These are phyloP conservation scores for Pochonia chlamydosporia DNA, from an alignment of 2,329 filamentous ascomycete species.

Conservation along the genomic window DNA sequence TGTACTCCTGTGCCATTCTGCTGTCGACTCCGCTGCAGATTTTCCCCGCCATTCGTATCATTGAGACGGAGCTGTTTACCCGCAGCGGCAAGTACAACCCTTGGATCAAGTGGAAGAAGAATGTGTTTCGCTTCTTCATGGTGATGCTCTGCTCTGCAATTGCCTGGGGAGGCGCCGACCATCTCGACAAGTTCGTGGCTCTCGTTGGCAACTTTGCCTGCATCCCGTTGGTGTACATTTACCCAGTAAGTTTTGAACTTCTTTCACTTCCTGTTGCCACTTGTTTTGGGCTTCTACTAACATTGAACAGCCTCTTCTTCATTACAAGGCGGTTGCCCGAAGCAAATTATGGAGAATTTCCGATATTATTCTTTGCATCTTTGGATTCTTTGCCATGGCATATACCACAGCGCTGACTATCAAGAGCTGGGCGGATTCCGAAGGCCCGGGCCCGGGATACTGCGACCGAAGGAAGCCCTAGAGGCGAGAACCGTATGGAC, in stretches of 20 bases:
- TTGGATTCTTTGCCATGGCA: conserved; percentile 80
- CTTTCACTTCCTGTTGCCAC: background rate
- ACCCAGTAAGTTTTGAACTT: conserved; percentile 66
- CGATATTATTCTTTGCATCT: conserved; percentile 72
- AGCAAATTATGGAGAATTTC: conserved; percentile 60
- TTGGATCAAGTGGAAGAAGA: conserved; percentile 99
- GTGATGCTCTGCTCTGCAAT: conserved; percentile 81
- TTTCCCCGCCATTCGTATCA: conserved; percentile 95
- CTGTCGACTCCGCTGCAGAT: conserved; percentile 93
- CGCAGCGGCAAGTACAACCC: conserved; percentile 96
- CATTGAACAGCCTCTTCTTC: conserved; percentile 71
- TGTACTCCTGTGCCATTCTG: conserved; percentile 97
- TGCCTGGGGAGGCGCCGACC: conserved; percentile 86
- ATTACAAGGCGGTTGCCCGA: conserved; percentile 74
- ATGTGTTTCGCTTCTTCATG: conserved; percentile 88
- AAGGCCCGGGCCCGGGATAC: conserved; percentile 44
- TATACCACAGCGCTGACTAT: conserved; percentile 89
- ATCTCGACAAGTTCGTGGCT: conserved; percentile 95
- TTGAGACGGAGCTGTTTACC: conserved; percentile 89
- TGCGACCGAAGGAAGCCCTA: conserved; percentile 37
- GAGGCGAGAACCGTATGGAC: background rate
- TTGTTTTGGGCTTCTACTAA: conserved; percentile 2
- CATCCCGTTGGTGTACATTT: conserved; percentile 94
- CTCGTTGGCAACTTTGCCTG: conserved; percentile 97
- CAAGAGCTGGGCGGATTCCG: conserved; percentile 71